Conservation (phyloP, 2,329 filamentous ascomycete species). For the Ophiocordyceps australis region DNA sequence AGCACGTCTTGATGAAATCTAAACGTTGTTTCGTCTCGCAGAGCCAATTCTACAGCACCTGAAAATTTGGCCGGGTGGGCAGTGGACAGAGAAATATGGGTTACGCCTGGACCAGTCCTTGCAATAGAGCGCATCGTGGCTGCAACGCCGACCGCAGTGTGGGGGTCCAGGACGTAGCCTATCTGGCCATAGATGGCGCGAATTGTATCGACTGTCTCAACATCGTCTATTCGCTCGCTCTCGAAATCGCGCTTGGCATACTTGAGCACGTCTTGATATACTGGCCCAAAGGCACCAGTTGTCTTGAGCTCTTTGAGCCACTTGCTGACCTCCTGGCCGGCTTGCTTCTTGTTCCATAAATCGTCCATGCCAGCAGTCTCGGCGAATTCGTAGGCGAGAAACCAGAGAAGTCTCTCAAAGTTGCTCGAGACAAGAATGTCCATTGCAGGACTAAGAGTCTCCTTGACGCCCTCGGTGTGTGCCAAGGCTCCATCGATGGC, state of each 20-base stretch:
- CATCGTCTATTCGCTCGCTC: constrained; percentile 54
- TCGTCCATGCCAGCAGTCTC: constrained; percentile 40
- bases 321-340: constrained; percentile 54
- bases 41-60: constrained; percentile 62
- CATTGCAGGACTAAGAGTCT: constrained; percentile 91
- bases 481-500: constrained; percentile 41
- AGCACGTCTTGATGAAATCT: constrained; percentile 58
- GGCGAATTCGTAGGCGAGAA: constrained; percentile 60
- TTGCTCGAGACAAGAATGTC: constrained; percentile 94
- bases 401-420: constrained; percentile 93
- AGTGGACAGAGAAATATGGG: constrained; percentile 77
- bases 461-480: constrained; percentile 61
- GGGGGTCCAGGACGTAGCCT: constrained; percentile 79
- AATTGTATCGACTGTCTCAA: constrained; percentile 49
- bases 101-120: constrained; percentile 29
- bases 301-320: constrained; percentile 74
- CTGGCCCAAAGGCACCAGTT: constrained; percentile 62
- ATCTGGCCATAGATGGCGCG: constrained; percentile 35
- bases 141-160: constrained; percentile 73
- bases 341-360: constrained; percentile 47
- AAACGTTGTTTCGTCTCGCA: constrained; percentile 55
- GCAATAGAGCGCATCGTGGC: constrained; percentile 54
- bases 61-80: constrained; percentile 95
- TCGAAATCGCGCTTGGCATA: constrained; percentile 60
- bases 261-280: constrained; percentile 54